Evolutionary conservation across 768 basidiomycete genomes (phyloP).

Genomic region (Tylopilus balloui): DNA sequence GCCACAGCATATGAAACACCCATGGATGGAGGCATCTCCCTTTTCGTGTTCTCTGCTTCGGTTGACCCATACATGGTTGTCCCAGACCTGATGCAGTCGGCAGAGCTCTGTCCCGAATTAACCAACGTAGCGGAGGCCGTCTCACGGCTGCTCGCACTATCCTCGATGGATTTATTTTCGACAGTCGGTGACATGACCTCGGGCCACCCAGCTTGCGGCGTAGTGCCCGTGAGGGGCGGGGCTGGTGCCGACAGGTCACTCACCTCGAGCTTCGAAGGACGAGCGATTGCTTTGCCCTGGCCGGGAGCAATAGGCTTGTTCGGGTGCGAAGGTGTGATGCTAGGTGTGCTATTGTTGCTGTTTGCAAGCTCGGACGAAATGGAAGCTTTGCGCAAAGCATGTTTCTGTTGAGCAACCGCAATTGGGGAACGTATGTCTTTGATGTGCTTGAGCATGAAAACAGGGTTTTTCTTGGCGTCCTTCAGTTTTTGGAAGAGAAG

Average conservation of each 20-base stretch:
- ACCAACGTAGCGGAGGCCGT: conserved; percentile 32
- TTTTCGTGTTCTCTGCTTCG: conserved; percentile 34
- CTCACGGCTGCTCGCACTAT: conserved; percentile 36
- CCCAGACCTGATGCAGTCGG: conserved; percentile 21
- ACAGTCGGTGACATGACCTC: conserved; percentile 61
- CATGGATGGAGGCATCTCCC: conserved; percentile 42
- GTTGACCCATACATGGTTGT: conserved; percentile 14
- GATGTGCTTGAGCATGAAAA: conserved; percentile 98
- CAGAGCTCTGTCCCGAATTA: conserved; percentile 30
- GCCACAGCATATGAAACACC: conserved; percentile 92
- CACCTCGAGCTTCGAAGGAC: conserved; percentile 69
- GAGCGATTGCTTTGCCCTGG: conserved; percentile 37
- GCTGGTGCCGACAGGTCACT: conserved; percentile 53
- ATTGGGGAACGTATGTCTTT: conserved; percentile 94
- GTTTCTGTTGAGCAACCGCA: conserved; percentile 94
- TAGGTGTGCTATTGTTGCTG: conserved; percentile 19
- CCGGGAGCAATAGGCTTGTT: conserved; percentile 26
- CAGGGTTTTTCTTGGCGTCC: conserved; percentile 95
- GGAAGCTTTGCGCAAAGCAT: conserved; percentile 80
- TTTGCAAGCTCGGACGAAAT: conserved; percentile 26
- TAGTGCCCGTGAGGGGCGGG: conserved; percentile 52
- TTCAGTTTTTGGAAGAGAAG: conserved; percentile 96
- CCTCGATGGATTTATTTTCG: conserved; percentile 46
- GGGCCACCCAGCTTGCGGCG: conserved; percentile 72
- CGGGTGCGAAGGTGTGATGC: conserved; percentile 15